Percentiles rank a stretch among this genome's conserved stretches.
phyloP scores from a whole-genome alignment of 306 rosid genomes.

The Lathyrus aphaca region DNA sequence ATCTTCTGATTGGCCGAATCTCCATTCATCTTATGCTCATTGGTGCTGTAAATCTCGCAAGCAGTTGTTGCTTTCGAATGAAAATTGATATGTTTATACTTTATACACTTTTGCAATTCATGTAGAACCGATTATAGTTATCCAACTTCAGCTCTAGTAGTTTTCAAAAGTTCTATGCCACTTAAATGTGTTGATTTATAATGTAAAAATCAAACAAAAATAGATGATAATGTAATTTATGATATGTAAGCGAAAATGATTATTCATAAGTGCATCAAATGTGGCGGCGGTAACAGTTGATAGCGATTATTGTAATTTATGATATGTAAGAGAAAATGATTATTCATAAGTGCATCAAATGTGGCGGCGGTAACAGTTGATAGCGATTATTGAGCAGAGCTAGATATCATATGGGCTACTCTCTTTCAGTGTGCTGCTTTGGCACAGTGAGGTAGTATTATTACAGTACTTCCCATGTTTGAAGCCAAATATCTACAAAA shows the following conservation, averaged over 20 bases:
- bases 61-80: constrained; percentile 49
- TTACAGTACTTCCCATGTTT: constrained; percentile 1
- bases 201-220: too few relatives aligned
- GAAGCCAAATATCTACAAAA: constrained; percentile 27
- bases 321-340: neutral
- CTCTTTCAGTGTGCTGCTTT: neutral
- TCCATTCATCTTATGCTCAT: constrained; percentile 62
- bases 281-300: too few relatives aligned
- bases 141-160: neutral
- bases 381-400: neutral
- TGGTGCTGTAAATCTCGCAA: constrained; percentile 71
- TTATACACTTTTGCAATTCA: constrained; percentile 4
- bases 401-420: neutral
- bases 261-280: neutral
- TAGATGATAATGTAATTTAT: neutral
- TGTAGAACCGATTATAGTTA: neutral
- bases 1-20: constrained; percentile 85
- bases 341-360: neutral
- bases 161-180: neutral
- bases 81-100: constrained; percentile 7
- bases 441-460: neutral
- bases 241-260: neutral
- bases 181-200: too few relatives aligned
- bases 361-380: too few relatives aligned
- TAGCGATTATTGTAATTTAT: too few relatives aligned